Percentiles rank a stretch among this genome's conserved stretches.
Conservation (phyloP, 768 basidiomycete genomes). For the Pisolithus tinctorius region DNA sequence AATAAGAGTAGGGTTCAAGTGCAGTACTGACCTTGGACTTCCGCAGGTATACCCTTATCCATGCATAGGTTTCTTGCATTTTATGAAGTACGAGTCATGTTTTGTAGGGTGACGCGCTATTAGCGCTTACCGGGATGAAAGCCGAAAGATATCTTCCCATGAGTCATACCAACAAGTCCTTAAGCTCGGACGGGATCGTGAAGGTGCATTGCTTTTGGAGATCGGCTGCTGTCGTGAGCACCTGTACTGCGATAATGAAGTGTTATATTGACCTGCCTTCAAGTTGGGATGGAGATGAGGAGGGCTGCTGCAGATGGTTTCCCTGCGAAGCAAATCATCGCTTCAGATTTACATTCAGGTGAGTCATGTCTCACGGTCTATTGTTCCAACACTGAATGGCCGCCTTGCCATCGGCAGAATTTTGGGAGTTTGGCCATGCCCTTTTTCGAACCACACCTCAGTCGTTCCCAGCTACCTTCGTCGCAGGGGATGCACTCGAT, state of each 20-base stretch:
- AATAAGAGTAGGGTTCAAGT: no score
- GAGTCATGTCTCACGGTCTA: not conserved
- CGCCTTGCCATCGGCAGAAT: slow-evolving; percentile 28
- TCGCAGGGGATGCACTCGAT: slow-evolving; percentile 51
- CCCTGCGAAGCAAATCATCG: slow-evolving; percentile 30
- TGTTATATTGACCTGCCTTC: not conserved
- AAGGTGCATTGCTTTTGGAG: slow-evolving; percentile 35
- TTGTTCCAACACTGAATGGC: not conserved
- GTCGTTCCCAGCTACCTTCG: slow-evolving; percentile 48
- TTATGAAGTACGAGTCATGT: slow-evolving; percentile 10
- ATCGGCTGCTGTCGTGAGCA: slow-evolving; percentile 38
- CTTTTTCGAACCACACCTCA: slow-evolving; percentile 48
- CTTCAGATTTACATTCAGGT: slow-evolving; percentile 35
- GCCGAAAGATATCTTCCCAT: slow-evolving; percentile 14
- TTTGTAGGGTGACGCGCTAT: not conserved
- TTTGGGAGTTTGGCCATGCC: slow-evolving; percentile 58
- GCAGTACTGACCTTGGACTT: not conserved
- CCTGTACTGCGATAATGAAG: not conserved
- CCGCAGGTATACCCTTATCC: slow-evolving; percentile 17
- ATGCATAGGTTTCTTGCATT: slow-evolving; percentile 16
- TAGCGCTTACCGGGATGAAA: slow-evolving; percentile 1
- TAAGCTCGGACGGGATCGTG: slow-evolving; percentile 29
- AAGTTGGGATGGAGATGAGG: slow-evolving; percentile 37
- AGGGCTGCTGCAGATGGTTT: slow-evolving; percentile 37
- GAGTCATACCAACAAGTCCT: slow-evolving; percentile 24